phyloP scores from a whole-genome alignment of 148 eudicot species.

The Cornus suecica region DNA sequence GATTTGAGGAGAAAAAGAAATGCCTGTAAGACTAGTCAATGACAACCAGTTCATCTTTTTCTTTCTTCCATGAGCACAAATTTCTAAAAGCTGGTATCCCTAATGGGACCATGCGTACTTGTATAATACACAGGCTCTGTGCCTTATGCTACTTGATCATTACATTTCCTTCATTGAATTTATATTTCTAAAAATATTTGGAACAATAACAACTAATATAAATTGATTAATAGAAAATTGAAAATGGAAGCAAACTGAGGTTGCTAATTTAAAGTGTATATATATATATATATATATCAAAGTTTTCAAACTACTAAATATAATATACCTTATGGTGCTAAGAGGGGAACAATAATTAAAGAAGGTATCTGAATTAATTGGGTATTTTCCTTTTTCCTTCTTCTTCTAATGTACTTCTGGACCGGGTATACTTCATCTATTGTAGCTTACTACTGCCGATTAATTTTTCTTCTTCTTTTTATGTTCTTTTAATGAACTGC shows the following conservation, averaged over 20 bases:
- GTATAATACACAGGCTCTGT: background rate
- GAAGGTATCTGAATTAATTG: background rate
- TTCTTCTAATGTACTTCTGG: background rate
- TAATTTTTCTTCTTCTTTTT: background rate
- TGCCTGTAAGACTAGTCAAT: conserved; percentile 10
- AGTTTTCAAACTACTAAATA: background rate
- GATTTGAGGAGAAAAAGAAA: conserved; percentile 13
- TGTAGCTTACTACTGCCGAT: background rate
- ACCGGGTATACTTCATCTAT: background rate
- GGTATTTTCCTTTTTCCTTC: background rate
- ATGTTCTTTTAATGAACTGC: conserved; percentile 15
- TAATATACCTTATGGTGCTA: background rate
- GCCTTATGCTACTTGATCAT: background rate
- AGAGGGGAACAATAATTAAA: background rate
- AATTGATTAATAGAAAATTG: too few species aligned
- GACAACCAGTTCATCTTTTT: conserved; percentile 17
- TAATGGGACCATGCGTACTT: background rate
- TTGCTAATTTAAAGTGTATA: too few species aligned
- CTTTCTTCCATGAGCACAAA: conserved; percentile 19
- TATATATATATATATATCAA: too few species aligned
- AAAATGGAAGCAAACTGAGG: too few species aligned
- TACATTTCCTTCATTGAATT: background rate
- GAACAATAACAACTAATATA: too few species aligned
- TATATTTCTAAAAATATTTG: too few species aligned
- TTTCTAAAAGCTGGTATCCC: background rate